Percentiles rank a stretch among this genome's conserved stretches.
These are phyloP conservation scores for Vigna mungo DNA, from an alignment of 306 rosid genomes.

Conservation along the genomic window DNA sequence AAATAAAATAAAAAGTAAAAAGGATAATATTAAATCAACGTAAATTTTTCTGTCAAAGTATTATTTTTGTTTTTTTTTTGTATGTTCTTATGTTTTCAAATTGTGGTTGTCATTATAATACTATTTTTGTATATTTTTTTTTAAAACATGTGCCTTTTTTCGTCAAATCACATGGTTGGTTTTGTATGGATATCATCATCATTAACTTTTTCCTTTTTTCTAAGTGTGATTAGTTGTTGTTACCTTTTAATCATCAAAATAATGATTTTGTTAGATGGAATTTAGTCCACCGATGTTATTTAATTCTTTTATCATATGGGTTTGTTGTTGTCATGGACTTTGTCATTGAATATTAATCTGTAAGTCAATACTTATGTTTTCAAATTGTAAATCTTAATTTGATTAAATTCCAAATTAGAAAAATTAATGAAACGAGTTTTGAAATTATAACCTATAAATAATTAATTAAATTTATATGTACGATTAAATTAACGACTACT, in stretches of 20 bases:
- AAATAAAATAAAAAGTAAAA: too few relatives aligned
- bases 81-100: neutral
- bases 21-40: too few relatives aligned
- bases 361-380: neutral
- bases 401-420: too few relatives aligned
- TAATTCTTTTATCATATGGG: neutral
- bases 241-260: neutral
- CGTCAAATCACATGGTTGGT: neutral
- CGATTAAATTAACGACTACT: too few relatives aligned
- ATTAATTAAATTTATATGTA: too few relatives aligned
- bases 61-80: neutral
- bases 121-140: neutral
- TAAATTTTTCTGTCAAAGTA: too few relatives aligned
- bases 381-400: too few relatives aligned
- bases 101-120: neutral
- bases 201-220: neutral
- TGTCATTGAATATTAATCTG: neutral
- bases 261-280: neutral
- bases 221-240: neutral
- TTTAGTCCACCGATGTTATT: neutral
- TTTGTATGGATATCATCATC: neutral
- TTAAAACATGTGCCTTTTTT: neutral
- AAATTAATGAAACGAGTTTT: too few relatives aligned
- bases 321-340: neutral
- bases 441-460: too few relatives aligned